Conservation (phyloP, 1,139 yeast genomes). For the Scheffersomyces illinoinensis region DNA sequence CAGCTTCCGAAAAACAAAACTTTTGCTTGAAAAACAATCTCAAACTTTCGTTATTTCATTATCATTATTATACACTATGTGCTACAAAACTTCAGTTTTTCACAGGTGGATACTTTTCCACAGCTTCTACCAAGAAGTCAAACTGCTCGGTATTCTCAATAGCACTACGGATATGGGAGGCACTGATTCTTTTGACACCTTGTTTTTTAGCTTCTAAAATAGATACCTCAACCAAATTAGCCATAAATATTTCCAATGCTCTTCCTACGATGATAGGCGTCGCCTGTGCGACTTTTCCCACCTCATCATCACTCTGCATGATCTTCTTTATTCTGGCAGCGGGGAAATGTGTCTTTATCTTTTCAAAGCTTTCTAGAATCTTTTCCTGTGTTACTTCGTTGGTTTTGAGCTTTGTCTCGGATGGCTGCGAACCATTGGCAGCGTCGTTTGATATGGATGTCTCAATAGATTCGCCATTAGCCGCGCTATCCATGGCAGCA, state of each 20-base stretch:
- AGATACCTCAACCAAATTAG: slow-evolving; percentile 83
- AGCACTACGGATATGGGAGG: slow-evolving; percentile 82
- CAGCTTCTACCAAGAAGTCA: slow-evolving; percentile 81
- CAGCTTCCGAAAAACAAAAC: background rate
- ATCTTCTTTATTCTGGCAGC: slow-evolving; percentile 94
- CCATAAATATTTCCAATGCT: slow-evolving; percentile 89
- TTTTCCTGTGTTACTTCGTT: slow-evolving; percentile 25
- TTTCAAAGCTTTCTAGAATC: slow-evolving; percentile 39
- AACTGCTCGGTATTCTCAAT: slow-evolving; percentile 86
- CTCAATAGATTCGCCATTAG: slow-evolving; percentile 1
- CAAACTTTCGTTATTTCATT: background rate
- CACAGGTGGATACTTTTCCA: slow-evolving; percentile 56
- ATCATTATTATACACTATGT: slow-evolving; percentile 1
- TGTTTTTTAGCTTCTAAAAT: slow-evolving; percentile 73
- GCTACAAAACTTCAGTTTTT: slow-evolving; percentile 20
- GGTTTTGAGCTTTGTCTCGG: background rate
- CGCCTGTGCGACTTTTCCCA: slow-evolving; percentile 98
- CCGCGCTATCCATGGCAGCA: background rate
- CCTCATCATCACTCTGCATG: slow-evolving; percentile 98
- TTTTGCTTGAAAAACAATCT: background rate
- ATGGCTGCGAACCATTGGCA: slow-evolving; percentile 1
- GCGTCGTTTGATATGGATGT: background rate
- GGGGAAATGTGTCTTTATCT: slow-evolving; percentile 91
- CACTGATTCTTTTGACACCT: slow-evolving; percentile 81
- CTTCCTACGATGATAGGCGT: slow-evolving; percentile 96